A percentile compares a stretch with the other conserved stretches of the same genome.
Conservation (phyloP, 768 basidiomycete species). For the Leccinum imitatum region DNA sequence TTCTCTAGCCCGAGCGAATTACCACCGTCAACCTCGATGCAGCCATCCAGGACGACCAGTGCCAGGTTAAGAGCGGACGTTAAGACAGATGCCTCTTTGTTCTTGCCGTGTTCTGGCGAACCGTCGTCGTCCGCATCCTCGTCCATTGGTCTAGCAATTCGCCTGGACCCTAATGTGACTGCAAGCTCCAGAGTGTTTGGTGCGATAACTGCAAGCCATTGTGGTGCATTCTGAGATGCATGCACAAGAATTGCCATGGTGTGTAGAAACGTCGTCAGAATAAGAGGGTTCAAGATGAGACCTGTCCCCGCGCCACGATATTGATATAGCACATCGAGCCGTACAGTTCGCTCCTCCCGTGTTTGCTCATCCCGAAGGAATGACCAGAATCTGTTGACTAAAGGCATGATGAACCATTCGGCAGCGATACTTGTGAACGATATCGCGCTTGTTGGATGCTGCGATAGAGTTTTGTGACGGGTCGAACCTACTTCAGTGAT, state of each 20-base stretch:
- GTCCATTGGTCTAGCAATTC: constrained; percentile 45
- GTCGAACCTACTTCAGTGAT: constrained; percentile 43
- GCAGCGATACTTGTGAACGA: constrained; percentile 75
- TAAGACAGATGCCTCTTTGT: constrained; percentile 72
- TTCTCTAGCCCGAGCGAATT: constrained; percentile 73
- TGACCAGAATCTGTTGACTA: constrained; percentile 94
- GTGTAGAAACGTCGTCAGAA: constrained; percentile 72
- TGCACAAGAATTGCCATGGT: constrained; percentile 81
- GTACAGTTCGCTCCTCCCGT: constrained; percentile 68
- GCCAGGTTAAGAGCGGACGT: constrained; percentile 76
- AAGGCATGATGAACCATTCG: constrained; percentile 84
- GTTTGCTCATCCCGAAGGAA: constrained; percentile 84
- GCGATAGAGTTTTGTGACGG: constrained; percentile 19
- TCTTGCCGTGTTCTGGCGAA: constrained; percentile 21
- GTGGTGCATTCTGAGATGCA: constrained; percentile 74
- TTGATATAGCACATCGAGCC: constrained; percentile 48
- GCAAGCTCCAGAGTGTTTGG: constrained; percentile 85
- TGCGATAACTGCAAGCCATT: constrained; percentile 79
- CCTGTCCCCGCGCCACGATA: constrained; percentile 80
- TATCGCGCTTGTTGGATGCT: constrained; percentile 13
- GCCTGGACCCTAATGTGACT: constrained; percentile 69
- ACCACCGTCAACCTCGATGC: constrained; percentile 75
- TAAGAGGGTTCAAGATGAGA: constrained; percentile 74
- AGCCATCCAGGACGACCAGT: constrained; percentile 72
- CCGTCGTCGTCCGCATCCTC: constrained; percentile 31